These are phyloP conservation scores for Crithidia bombi DNA, from an alignment of 208 protist genomes.

Conservation along the genomic window DNA sequence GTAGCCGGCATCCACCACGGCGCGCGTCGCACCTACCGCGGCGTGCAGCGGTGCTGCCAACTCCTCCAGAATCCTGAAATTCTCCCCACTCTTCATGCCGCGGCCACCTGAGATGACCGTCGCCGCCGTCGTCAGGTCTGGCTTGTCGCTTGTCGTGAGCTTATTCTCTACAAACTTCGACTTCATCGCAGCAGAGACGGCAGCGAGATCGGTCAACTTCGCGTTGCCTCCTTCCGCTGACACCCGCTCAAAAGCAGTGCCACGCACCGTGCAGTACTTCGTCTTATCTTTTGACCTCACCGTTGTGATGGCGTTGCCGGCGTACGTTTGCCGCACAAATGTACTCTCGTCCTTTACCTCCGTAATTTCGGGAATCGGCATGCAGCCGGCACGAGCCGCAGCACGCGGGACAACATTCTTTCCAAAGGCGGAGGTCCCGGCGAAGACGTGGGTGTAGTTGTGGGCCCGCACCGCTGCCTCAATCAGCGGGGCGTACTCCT, in stretches of 20 bases:
- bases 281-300: constrained; percentile 92
- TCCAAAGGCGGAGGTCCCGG: constrained; percentile 92
- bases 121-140: constrained; percentile 92
- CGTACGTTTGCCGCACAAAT: constrained; percentile 97
- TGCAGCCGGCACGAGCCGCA: constrained; percentile 89
- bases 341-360: constrained; percentile 91
- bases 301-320: constrained; percentile 97
- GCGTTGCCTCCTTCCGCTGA: constrained; percentile 52
- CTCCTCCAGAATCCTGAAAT: constrained; percentile 97
- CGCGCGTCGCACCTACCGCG: constrained; percentile 96
- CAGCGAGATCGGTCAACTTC: constrained; percentile 38
- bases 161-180: constrained; percentile 70
- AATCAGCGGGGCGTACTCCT: constrained; percentile 81
- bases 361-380: constrained; percentile 94
- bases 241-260: constrained; percentile 89
- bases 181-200: constrained; percentile 35
- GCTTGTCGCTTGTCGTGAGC: constrained; percentile 79
- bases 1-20: constrained; percentile 96
- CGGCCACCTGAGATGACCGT: constrained; percentile 96
- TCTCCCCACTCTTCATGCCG: constrained; percentile 96
- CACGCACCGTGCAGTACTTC: constrained; percentile 95
- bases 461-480: constrained; percentile 53
- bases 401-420: constrained; percentile 96
- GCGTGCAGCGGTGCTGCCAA: constrained; percentile 94
- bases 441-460: constrained; percentile 94